phyloP scores from a whole-genome alignment of 2,329 filamentous ascomycete species.

The Sporothrix luriei region DNA sequence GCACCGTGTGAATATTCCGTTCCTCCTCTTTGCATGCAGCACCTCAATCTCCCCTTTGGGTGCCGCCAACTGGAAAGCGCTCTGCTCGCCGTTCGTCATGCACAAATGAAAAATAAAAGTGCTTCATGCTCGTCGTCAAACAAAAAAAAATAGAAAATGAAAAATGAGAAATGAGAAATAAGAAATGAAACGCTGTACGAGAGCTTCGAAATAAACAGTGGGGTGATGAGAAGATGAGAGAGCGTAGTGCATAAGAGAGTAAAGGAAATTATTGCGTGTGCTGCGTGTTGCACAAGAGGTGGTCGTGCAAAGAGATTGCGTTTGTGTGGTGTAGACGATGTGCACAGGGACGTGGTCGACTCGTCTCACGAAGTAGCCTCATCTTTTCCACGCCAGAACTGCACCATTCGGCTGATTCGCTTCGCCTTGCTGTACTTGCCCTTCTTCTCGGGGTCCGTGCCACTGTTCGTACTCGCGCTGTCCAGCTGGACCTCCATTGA shows the following conservation, averaged over 20 bases:
- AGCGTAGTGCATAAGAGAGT: neutral
- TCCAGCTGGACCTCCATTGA: conserved; percentile 67
- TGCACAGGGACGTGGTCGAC: neutral
- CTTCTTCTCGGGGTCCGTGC: conserved; percentile 56
- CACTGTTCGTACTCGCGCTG: conserved; percentile 37
- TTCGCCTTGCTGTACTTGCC: conserved; percentile 66
- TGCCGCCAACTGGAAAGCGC: conserved; percentile 17
- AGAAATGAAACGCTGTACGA: neutral
- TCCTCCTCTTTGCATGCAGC: neutral
- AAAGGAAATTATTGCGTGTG: neutral
- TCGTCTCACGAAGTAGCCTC: conserved; percentile 25
- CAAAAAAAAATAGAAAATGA: conserved; percentile 29
- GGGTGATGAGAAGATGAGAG: neutral
- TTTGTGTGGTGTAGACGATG: neutral
- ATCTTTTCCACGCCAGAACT: conserved; percentile 72
- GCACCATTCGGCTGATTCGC: conserved; percentile 72
- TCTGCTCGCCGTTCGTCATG: conserved; percentile 30
- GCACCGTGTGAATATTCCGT: neutral
- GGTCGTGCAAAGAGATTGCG: neutral
- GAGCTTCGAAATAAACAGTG: neutral
- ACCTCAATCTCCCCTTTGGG: neutral
- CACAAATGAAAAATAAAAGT: conserved; percentile 18
- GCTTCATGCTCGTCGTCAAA: conserved; percentile 34
- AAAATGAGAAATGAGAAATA: neutral
- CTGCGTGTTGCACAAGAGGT: neutral